These are phyloP conservation scores for Leishmania braziliensis DNA, from an alignment of 208 protist genomes.

Conservation along the genomic window DNA sequence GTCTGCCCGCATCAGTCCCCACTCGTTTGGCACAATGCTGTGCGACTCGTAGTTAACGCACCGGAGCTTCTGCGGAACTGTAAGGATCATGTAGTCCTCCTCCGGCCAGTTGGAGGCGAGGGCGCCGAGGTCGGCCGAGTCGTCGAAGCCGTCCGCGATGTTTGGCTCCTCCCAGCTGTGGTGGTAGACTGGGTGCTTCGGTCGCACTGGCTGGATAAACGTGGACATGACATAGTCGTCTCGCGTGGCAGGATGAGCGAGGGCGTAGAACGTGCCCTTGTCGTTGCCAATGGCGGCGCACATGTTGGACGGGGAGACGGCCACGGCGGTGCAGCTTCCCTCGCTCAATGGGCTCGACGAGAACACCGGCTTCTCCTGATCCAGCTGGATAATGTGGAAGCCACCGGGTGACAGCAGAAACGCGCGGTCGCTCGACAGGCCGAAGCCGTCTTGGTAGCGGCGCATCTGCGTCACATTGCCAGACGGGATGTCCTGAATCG, in stretches of 20 bases:
- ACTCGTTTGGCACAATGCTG: slow-evolving; percentile 63
- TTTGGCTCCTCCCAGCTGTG: slow-evolving; percentile 74
- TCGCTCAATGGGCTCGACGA: slow-evolving; percentile 58
- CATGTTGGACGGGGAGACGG: slow-evolving; percentile 76
- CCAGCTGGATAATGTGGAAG: slow-evolving; percentile 84
- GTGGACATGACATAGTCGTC: slow-evolving; percentile 85
- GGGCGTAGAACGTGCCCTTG: slow-evolving; percentile 80
- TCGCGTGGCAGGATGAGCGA: slow-evolving; percentile 70
- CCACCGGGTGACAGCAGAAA: slow-evolving; percentile 72
- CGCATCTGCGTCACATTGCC: slow-evolving; percentile 75
- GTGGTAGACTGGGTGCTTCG: slow-evolving; percentile 61
- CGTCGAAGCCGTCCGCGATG: slow-evolving; percentile 80
- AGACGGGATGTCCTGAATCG: slow-evolving; percentile 64
- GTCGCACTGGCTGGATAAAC: slow-evolving; percentile 60
- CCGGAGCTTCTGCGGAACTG: slow-evolving; percentile 74
- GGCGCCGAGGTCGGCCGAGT: slow-evolving; percentile 30
- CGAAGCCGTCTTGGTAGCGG: slow-evolving; percentile 76
- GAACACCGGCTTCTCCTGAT: slow-evolving; percentile 64
- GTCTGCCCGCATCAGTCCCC: slow-evolving; percentile 76
- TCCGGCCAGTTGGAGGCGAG: slow-evolving; percentile 88
- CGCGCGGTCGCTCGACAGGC: slow-evolving; percentile 48
- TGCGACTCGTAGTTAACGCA: slow-evolving; percentile 65
- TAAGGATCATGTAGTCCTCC: slow-evolving; percentile 89
- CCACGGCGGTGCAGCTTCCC: slow-evolving; percentile 61
- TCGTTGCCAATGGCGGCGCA: slow-evolving; percentile 89